A percentile compares a stretch with the other conserved stretches of the same genome.
These are phyloP conservation scores for Candida ipomoeae DNA, from an alignment of 805 yeast genomes.

Conservation along the genomic window DNA sequence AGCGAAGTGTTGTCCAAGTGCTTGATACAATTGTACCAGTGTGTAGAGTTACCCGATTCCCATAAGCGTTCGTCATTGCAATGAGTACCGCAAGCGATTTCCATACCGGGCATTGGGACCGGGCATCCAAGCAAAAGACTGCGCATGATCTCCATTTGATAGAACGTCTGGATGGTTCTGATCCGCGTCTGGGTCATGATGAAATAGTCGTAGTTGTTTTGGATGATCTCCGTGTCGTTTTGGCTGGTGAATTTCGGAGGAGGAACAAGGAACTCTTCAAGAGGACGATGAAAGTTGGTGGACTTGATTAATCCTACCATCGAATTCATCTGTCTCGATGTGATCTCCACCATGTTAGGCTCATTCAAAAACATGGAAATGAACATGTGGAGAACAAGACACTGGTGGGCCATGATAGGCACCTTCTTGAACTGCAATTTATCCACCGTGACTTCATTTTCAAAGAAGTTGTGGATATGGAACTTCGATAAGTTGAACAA, in stretches of 20 bases:
- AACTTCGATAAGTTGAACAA: constrained; percentile 64
- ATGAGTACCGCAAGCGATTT: constrained; percentile 58
- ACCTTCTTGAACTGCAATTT: constrained; percentile 50
- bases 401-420: constrained; percentile 54
- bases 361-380: constrained; percentile 55
- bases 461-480: constrained; percentile 64
- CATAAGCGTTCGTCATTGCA: constrained; percentile 59
- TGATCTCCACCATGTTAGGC: constrained; percentile 45
- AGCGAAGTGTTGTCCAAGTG: constrained; percentile 21
- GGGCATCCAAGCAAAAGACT: constrained; percentile 42
- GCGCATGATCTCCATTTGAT: constrained; percentile 46
- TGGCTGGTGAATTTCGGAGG: constrained; percentile 21
- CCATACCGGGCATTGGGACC: constrained; percentile 38
- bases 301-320: constrained; percentile 52
- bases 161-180: constrained; percentile 49
- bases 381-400: constrained; percentile 52
- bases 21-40: constrained; percentile 44
- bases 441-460: constrained; percentile 42
- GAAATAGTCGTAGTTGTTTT: constrained; percentile 47
- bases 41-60: constrained; percentile 45
- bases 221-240: constrained; percentile 26
- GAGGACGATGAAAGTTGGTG: constrained; percentile 48
- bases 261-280: constrained; percentile 30
- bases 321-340: constrained; percentile 50
- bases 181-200: constrained; percentile 53